Percentiles rank a stretch among this genome's conserved stretches.
Evolutionary conservation across 78 protist genomes (phyloP).

Genomic region (Dictyostelium citrinum): DNA sequence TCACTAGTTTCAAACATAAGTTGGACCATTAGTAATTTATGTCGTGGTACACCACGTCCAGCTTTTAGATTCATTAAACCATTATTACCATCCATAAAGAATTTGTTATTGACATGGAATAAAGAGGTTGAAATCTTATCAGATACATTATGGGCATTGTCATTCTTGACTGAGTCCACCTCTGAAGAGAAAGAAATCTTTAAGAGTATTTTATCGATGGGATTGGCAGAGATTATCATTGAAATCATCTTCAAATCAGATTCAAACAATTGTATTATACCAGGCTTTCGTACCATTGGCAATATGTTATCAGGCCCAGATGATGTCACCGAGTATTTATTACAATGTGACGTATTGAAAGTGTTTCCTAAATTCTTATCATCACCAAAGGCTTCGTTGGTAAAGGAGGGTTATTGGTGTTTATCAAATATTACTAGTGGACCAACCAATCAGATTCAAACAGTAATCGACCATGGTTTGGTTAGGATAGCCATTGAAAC

Average conservation of each 20-base stretch:
- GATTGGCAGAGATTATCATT: background rate
- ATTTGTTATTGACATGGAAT: background rate
- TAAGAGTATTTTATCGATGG: background rate
- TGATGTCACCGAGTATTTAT: background rate
- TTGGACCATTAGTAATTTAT: background rate
- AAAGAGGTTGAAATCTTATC: background rate
- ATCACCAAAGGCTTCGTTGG: background rate
- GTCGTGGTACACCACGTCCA: conserved; percentile 4
- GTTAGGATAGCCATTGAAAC: background rate
- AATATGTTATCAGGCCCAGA: background rate
- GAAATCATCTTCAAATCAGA: background rate
- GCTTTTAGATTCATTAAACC: background rate
- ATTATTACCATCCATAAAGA: background rate
- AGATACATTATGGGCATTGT: background rate
- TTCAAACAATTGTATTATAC: background rate
- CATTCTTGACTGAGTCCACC: background rate
- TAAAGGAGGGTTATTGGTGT: background rate
- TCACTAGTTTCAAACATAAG: background rate
- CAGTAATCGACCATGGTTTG: background rate
- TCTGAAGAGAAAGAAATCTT: background rate
- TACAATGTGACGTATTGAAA: background rate
- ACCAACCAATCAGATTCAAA: background rate
- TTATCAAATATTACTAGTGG: background rate
- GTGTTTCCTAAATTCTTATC: background rate
- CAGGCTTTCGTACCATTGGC: background rate